Base-by-base conservation (phyloP, 257 asterid species). In the Schizonepeta tenuifolia region DNA sequence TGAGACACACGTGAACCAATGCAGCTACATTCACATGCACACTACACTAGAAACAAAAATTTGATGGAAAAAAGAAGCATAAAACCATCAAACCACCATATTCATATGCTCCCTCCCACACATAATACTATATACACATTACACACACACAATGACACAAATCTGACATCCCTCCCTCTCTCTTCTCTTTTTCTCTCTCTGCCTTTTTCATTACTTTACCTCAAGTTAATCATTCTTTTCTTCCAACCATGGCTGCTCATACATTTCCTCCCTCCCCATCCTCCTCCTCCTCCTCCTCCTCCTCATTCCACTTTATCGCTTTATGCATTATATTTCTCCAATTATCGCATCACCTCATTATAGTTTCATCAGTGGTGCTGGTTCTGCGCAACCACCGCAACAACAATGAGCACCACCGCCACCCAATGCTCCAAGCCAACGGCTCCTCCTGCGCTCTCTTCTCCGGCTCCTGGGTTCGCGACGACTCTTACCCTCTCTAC, bases 381-480 rank as follows among this genome's bases (percentile, higher is more conserved):
- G 80, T 81, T 5, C 36, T 80, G 49, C 78, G 71, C 76, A 85
- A 82, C 71, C 89, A 78, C 62, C 88, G 74, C 20, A 68, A 18
- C 59, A 77, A 76, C 15, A 77, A 74, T 66, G 85, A 51, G 6
- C 80, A 54, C 65, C 83, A 80, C 40, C 76, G 80, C 46, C 69
- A 59, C 12, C 96, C 96, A 6, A 72, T 77, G 72, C 82, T 86
- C n/a, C 84, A 53, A 31, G 82, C 87, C 0, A 89, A 94, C 75
- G 83, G 73, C 62, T 86, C 67, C 43, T 74, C 86, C 9, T 95
- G 98, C 71, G 46, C 83, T 53, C 69, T 95, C 83, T 95, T 95
- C 74, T 59, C 80, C 53, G 99, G 99, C 33, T 67, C 76, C 46
- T 95, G 99, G 99, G 88, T 95, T 33, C 78, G 77, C 5, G 99